A percentile compares a stretch with the other conserved stretches of the same genome.
Conservation (phyloP, 2,329 filamentous ascomycete species). For the Aspergillus glaucus region DNA sequence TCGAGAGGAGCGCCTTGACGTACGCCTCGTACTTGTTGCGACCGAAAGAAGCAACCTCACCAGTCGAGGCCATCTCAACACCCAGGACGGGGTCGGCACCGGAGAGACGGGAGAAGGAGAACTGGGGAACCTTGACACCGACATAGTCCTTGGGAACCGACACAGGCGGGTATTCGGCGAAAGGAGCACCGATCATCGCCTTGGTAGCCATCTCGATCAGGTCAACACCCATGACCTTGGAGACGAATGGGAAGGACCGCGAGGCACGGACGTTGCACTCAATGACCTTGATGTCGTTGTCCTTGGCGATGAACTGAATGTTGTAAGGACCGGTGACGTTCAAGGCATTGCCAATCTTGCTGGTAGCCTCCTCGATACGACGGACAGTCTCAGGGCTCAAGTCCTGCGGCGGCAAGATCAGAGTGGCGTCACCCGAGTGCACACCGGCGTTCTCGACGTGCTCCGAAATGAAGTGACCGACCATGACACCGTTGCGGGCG, state of each 20-base stretch:
- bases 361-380: conserved; percentile 88
- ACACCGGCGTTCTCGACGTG: conserved; percentile 98
- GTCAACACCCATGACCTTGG: conserved; percentile 96
- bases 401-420: conserved; percentile 93
- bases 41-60: conserved; percentile 95
- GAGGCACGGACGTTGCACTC: conserved; percentile 98
- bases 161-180: conserved; percentile 73
- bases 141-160: conserved; percentile 75
- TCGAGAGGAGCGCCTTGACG: conserved; percentile 90
- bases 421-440: conserved; percentile 93
- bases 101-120: conserved; percentile 95
- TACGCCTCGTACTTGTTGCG: conserved; percentile 96
- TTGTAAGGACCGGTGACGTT: conserved; percentile 97
- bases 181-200: conserved; percentile 81
- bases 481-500: conserved; percentile 77
- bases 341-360: conserved; percentile 87
- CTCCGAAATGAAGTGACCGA: conserved; percentile 96
- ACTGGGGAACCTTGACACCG: conserved; percentile 96
- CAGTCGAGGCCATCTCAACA: conserved; percentile 98
- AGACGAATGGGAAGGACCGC: conserved; percentile 94
- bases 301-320: conserved; percentile 99
- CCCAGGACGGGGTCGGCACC: conserved; percentile 93
- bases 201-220: conserved; percentile 98
- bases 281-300: conserved; percentile 99
- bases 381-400: conserved; percentile 80